phyloP scores from a whole-genome alignment of 116 monocot genomes.

The Phalaenopsis hybrid region DNA sequence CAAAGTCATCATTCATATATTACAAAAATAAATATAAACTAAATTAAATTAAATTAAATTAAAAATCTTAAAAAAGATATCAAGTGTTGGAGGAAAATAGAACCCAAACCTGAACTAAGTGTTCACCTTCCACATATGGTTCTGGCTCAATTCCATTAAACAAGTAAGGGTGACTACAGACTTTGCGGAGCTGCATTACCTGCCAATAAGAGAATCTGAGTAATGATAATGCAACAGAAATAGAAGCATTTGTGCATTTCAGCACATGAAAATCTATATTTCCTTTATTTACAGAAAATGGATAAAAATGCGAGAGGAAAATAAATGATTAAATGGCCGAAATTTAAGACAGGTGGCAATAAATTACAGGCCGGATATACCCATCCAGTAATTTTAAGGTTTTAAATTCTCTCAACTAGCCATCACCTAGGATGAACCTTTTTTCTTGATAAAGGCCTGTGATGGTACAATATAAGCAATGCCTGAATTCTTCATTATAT shows the following conservation, averaged over 20 bases:
- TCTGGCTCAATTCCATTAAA: constrained; percentile 97
- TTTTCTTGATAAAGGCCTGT: background rate
- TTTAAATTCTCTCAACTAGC: background rate
- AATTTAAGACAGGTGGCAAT: background rate
- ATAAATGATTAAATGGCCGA: constrained; percentile 1
- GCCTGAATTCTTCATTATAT: background rate
- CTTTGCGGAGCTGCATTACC: constrained; percentile 93
- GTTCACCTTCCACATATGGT: constrained; percentile 96
- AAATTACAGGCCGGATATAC: background rate
- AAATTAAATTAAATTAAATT: background rate
- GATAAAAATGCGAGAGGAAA: background rate
- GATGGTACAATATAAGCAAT: background rate
- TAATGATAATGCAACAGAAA: background rate
- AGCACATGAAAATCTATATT: background rate
- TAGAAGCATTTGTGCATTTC: background rate
- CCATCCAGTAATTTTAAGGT: background rate
- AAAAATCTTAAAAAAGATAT: background rate
- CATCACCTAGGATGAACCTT: background rate
- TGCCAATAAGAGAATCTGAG: constrained; percentile 19
- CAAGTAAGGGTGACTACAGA: constrained; percentile 97
- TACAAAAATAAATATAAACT: background rate
- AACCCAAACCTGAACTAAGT: constrained; percentile 60
- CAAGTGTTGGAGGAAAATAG: background rate
- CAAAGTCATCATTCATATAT: background rate
- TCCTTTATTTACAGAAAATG: constrained; percentile 1